Conservation (phyloP, 257 asterid genomes). For the Gentiana macrophylla region DNA sequence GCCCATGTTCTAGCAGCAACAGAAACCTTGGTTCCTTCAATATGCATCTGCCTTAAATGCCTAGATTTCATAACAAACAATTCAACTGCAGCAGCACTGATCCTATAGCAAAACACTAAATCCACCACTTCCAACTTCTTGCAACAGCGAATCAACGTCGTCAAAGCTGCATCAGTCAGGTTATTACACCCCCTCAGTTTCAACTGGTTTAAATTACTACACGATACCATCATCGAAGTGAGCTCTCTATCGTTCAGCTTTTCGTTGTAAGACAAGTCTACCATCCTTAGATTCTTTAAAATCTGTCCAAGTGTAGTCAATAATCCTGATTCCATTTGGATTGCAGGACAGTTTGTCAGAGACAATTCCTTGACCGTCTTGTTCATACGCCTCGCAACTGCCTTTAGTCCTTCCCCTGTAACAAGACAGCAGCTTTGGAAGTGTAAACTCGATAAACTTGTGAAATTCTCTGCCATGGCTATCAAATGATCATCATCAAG, state of each 20-base stretch:
- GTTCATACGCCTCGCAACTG: constrained; percentile 28
- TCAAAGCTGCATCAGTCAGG: constrained; percentile 23
- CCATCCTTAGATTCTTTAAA: constrained; percentile 41
- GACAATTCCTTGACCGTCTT: constrained; percentile 46
- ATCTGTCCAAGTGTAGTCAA: constrained; percentile 53
- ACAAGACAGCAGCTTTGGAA: constrained; percentile 69
- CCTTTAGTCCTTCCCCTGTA: constrained; percentile 53
- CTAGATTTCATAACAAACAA: constrained; percentile 26
- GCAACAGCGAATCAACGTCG: constrained; percentile 36
- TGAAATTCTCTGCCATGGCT: constrained; percentile 49
- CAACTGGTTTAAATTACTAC: constrained; percentile 41
- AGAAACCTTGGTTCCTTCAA: constrained; percentile 51
- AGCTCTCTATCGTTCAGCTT: constrained; percentile 60
- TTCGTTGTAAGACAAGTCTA: constrained; percentile 69
- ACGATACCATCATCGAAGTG: constrained; percentile 54
- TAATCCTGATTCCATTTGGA: constrained; percentile 60
- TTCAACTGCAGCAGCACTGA: constrained; percentile 43
- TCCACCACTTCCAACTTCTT: constrained; percentile 37
- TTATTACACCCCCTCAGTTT: constrained; percentile 54
- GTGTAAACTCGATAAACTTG: constrained; percentile 36
- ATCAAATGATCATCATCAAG: constrained; percentile 50
- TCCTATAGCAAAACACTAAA: constrained; percentile 32
- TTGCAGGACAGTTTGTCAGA: constrained; percentile 52
- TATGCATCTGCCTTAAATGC: constrained; percentile 32
- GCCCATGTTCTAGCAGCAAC: constrained; percentile 26